Conservation (phyloP, 2,329 filamentous ascomycete species). For the Hymenoscyphus scutula region DNA sequence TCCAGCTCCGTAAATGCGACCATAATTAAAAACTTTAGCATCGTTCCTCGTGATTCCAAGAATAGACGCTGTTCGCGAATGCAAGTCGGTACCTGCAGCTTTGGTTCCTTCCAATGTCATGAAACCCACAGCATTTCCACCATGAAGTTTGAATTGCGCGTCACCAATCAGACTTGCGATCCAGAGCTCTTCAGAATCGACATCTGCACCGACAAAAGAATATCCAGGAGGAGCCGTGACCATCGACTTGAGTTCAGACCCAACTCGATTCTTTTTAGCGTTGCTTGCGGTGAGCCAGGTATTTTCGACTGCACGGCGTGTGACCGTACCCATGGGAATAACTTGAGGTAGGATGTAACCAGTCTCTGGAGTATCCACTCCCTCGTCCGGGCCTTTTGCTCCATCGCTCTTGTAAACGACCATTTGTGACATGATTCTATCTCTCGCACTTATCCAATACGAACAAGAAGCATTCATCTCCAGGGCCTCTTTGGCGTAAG, state of each 20-base stretch:
- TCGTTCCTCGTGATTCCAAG: constrained; percentile 92
- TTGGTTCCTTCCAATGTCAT: constrained; percentile 99
- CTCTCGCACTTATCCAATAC: constrained; percentile 96
- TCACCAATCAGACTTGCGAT: constrained; percentile 95
- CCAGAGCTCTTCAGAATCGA: constrained; percentile 97
- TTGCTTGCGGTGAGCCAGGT: constrained; percentile 98
- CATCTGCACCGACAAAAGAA: constrained; percentile 92
- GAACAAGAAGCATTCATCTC: constrained; percentile 99
- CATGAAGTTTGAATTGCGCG: constrained; percentile 90
- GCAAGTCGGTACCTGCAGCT: constrained; percentile 86
- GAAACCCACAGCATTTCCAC: constrained; percentile 95
- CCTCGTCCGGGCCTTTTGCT: constrained; percentile 27
- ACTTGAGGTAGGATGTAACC: constrained; percentile 94
- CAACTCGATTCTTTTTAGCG: constrained; percentile 92
- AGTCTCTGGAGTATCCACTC: constrained; percentile 28
- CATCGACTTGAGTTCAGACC: constrained; percentile 97
- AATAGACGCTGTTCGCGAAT: constrained; percentile 89
- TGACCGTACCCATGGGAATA: constrained; percentile 98
- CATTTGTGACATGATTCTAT: constrained; percentile 92
- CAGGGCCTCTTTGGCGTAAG: constrained; percentile 88
- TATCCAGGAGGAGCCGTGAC: constrained; percentile 88
- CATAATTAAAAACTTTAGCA: constrained; percentile 98
- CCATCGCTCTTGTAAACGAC: constrained; percentile 78
- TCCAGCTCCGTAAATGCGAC: constrained; percentile 96
- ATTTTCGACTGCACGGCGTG: constrained; percentile 89